These are phyloP conservation scores for Paragyromitra xinjiangensis DNA, from an alignment of 495 filamentous ascomycete species.

Conservation along the genomic window DNA sequence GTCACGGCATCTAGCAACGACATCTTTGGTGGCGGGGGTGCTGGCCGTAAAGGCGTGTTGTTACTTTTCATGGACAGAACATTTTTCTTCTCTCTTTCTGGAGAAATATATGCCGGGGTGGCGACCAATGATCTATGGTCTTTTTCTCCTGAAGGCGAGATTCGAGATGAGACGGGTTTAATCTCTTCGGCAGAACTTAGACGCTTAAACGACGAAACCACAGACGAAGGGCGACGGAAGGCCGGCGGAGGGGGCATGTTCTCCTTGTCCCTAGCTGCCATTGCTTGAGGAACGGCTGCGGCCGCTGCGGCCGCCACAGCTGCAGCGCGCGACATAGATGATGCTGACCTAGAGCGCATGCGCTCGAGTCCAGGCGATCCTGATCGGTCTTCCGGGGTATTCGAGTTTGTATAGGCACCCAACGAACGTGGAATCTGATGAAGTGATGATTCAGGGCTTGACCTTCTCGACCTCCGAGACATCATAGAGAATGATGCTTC, in stretches of 20 bases:
- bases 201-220: constrained; percentile 36
- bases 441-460: constrained; percentile 48
- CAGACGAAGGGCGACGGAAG: constrained; percentile 49
- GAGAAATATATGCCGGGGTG: constrained; percentile 42
- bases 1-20: constrained; percentile 91
- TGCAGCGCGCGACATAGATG: constrained; percentile 51
- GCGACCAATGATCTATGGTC: constrained; percentile 43
- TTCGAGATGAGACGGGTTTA: constrained; percentile 36
- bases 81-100: constrained; percentile 63
- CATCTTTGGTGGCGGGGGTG: constrained; percentile 91
- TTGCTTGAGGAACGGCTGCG: constrained; percentile 39
- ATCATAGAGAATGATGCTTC: constrained; percentile 50
- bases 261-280: constrained; percentile 52
- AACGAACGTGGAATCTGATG: constrained; percentile 34
- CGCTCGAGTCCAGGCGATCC: constrained; percentile 41
- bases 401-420: constrained; percentile 31
- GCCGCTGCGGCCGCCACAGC: constrained; percentile 50
- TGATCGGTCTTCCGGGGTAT: constrained; percentile 36
- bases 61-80: constrained; percentile 75
- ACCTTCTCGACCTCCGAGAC: constrained; percentile 51
- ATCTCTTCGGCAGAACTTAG: constrained; percentile 39
- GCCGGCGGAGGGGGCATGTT: constrained; percentile 56
- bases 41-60: constrained; percentile 84
- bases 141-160: constrained; percentile 32
- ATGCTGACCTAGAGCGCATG: constrained; percentile 41